Evolutionary conservation across 2,329 filamentous ascomycete genomes (phyloP).

Genomic region (Aspergillus sp.): DNA sequence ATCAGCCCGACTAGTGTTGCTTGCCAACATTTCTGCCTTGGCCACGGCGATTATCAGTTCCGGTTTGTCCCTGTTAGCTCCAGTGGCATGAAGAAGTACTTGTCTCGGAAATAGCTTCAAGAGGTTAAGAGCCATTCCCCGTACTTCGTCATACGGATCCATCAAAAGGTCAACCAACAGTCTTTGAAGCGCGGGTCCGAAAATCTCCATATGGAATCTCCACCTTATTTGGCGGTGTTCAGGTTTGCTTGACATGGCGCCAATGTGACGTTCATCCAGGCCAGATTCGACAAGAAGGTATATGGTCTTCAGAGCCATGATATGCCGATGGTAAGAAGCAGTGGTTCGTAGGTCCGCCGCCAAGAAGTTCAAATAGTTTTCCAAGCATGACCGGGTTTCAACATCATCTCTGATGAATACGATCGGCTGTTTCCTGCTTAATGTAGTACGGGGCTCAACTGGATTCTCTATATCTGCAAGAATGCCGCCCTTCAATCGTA

Average conservation of each 20-base stretch:
- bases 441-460: constrained; percentile 8
- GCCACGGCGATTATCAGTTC: constrained; percentile 32
- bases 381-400: constrained; percentile 57
- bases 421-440: constrained; percentile 17
- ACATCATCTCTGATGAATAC: constrained; percentile 53
- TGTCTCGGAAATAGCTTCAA: constrained; percentile 41
- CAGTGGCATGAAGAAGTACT: constrained; percentile 23
- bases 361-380: constrained; percentile 73
- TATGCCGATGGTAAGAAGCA: constrained; percentile 86
- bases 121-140: constrained; percentile 54
- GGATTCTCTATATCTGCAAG: constrained; percentile 36
- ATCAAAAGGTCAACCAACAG: constrained; percentile 75
- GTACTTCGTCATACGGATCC: constrained; percentile 91
- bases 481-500: constrained; percentile 69
- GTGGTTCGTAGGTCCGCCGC: constrained; percentile 73
- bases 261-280: constrained; percentile 53
- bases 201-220: constrained; percentile 49
- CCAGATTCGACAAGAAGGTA: constrained; percentile 67
- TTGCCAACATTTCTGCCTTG: constrained; percentile 39
- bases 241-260: constrained; percentile 44
- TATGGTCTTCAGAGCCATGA: constrained; percentile 73
- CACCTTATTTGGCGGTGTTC: constrained; percentile 52
- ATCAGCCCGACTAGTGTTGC: constrained; percentile 75
- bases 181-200: constrained; percentile 42
- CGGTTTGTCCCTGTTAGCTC: constrained; percentile 22